Conservation (phyloP, 495 filamentous ascomycete species). For the Geoglossum glabrum region DNA sequence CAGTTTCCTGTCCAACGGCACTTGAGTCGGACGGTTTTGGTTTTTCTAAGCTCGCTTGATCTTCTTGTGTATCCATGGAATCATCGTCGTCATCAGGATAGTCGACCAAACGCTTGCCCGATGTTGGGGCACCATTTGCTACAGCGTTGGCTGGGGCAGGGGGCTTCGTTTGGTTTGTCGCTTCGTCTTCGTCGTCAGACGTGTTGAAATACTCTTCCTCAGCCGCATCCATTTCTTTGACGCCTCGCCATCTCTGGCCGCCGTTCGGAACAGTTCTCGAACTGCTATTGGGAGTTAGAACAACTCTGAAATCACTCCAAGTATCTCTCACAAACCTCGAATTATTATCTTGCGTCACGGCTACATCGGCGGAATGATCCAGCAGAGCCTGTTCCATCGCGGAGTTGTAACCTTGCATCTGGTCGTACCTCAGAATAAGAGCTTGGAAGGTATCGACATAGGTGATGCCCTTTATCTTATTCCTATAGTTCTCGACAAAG, state of each 20-base stretch:
- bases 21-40: not conserved
- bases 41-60: not conserved
- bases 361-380: not conserved
- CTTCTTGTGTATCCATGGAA: conserved; percentile 25
- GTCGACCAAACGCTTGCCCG: conserved; percentile 62
- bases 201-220: conserved; percentile 93
- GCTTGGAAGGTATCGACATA: conserved; percentile 76
- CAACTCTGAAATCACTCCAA: not conserved
- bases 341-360: not conserved
- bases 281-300: conserved; percentile 5
- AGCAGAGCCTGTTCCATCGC: conserved; percentile 25
- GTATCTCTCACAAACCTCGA: not conserved
- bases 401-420: conserved; percentile 31
- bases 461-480: conserved; percentile 53
- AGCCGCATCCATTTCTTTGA: conserved; percentile 66
- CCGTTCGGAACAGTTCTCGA: conserved; percentile 38
- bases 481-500: conserved; percentile 73
- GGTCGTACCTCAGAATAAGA: conserved; percentile 61
- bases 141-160: conserved; percentile 12
- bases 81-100: conserved; percentile 73
- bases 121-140: conserved; percentile 26
- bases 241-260: conserved; percentile 45
- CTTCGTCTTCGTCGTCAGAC: conserved; percentile 70
- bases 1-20: conserved; percentile 8
- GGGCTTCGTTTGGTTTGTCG: conserved; percentile 13